phyloP scores from a whole-genome alignment of 257 asterid species.

The Orobanche coerulescens region DNA sequence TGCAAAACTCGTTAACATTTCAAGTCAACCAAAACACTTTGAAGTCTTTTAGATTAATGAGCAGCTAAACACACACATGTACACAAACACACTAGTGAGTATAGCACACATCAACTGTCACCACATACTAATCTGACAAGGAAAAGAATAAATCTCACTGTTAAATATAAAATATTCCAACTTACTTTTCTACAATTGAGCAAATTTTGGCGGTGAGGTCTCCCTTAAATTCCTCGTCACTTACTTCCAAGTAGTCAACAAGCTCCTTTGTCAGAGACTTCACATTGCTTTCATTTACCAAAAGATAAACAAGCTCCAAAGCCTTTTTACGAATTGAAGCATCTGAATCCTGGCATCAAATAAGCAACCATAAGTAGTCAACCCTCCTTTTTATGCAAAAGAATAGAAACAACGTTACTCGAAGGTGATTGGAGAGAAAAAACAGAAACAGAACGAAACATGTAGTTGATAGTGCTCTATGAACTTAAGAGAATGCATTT shows the following conservation, averaged over 20 bases:
- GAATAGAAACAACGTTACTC: background rate
- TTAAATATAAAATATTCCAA: conserved; percentile 20
- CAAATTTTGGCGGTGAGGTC: conserved; percentile 93
- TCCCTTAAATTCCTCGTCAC: conserved; percentile 89
- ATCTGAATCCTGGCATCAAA: conserved; percentile 80
- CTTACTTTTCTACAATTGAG: conserved; percentile 96
- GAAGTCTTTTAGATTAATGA: conserved; percentile 1
- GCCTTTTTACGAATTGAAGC: conserved; percentile 98
- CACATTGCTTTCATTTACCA: conserved; percentile 82
- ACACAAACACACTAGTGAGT: background rate
- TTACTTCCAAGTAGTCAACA: conserved; percentile 74
- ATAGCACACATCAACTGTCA: conserved; percentile 3
- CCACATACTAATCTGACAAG: background rate
- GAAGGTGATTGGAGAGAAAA: conserved; percentile 12
- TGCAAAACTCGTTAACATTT: conserved; percentile 1
- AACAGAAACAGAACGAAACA: background rate
- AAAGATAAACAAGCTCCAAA: conserved; percentile 86
- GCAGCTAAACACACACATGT: background rate
- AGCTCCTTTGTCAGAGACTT: conserved; percentile 85
- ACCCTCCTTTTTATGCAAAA: conserved; percentile 4
- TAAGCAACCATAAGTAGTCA: conserved; percentile 19
- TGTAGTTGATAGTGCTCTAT: too few relatives aligned
- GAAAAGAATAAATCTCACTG: conserved; percentile 6
- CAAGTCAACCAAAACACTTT: conserved; percentile 3
- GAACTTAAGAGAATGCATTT: too few relatives aligned